Conservation (phyloP, 2,329 filamentous ascomycete species). For the Trichoderma simmonsii region DNA sequence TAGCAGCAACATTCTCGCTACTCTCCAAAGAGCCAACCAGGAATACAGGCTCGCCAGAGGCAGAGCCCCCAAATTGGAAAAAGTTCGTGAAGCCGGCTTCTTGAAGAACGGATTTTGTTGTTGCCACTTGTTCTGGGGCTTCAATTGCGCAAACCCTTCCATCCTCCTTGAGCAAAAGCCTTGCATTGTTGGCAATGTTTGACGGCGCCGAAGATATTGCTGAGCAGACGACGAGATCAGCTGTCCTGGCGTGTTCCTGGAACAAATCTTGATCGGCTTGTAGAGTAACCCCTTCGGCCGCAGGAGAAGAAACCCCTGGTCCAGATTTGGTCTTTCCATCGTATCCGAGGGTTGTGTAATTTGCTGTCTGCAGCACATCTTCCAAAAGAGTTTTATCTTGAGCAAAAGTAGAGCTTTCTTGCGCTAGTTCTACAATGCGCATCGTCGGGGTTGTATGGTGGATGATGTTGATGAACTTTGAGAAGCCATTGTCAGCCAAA, state of each 20-base stretch:
- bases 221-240: background rate
- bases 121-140: background rate
- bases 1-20: background rate
- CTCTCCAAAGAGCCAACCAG: background rate
- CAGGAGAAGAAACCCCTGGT: background rate
- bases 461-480: background rate
- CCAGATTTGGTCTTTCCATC: background rate
- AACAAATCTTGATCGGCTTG: background rate
- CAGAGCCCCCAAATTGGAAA: background rate
- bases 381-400: background rate
- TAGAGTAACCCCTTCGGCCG: background rate
- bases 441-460: background rate
- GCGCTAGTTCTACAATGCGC: background rate
- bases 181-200: background rate
- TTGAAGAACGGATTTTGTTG: background rate
- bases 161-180: background rate
- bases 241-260: background rate
- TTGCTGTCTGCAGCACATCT: background rate
- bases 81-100: background rate
- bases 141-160: background rate
- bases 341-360: background rate
- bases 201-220: background rate
- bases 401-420: background rate
- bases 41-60: background rate
- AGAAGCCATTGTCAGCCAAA: background rate